A percentile compares a stretch with the other conserved stretches of the same genome.
phyloP scores from a whole-genome alignment of 768 basidiomycete genomes.

The Boletus reticulatus region DNA sequence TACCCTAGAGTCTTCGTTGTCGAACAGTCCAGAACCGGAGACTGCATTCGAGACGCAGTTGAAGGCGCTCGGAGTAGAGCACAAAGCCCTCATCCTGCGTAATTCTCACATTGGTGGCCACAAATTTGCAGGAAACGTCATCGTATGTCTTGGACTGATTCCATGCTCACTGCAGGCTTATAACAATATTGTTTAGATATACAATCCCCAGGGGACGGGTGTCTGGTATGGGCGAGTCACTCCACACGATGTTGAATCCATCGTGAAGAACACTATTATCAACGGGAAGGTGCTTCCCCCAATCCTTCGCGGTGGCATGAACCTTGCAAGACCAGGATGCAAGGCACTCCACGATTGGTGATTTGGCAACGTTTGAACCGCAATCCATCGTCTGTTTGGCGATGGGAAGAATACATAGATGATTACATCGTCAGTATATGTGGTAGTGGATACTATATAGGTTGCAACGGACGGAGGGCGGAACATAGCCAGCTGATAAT shows the following conservation, averaged over 20 bases:
- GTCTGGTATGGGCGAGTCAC: conserved; percentile 96
- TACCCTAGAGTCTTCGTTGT: conserved; percentile 24
- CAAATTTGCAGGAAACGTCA: conserved; percentile 87
- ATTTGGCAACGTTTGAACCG: conserved; percentile 2
- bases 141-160: conserved; percentile 52
- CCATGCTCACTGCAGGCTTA: background rate
- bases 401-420: conserved; percentile 3
- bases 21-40: conserved; percentile 42
- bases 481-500: conserved; percentile 5
- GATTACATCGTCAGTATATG: conserved; percentile 28
- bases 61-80: conserved; percentile 48
- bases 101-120: conserved; percentile 94
- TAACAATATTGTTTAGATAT: conserved; percentile 51
- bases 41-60: conserved; percentile 47
- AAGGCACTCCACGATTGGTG: conserved; percentile 73
- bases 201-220: conserved; percentile 79
- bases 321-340: conserved; percentile 70
- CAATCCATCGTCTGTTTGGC: background rate
- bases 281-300: conserved; percentile 81
- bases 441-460: conserved; percentile 27
- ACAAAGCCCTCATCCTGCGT: conserved; percentile 78
- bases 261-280: conserved; percentile 86
- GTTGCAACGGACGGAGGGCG: conserved; percentile 2
- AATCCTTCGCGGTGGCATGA: conserved; percentile 82
- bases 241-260: conserved; percentile 81